phyloP scores from a whole-genome alignment of 345 rosid genomes.

The Lepidium sativum region DNA sequence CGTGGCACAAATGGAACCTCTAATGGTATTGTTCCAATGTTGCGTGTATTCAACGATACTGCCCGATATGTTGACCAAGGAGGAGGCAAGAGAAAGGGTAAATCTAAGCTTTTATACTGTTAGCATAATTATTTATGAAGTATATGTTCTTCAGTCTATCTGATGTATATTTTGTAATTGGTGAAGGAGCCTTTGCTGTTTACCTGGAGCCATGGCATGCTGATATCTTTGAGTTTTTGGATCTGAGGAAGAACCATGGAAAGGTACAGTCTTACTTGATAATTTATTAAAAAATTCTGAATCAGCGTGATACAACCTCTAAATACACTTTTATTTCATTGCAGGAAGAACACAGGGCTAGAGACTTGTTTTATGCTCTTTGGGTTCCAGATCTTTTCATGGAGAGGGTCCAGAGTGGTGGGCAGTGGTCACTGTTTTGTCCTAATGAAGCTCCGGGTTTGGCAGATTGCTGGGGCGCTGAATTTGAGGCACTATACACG shows the following conservation, averaged over 20 bases:
- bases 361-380: slow-evolving; percentile 76
- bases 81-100: slow-evolving; percentile 13
- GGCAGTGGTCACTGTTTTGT: slow-evolving; percentile 75
- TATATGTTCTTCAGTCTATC: neutral
- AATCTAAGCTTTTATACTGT: neutral
- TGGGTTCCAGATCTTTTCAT: slow-evolving; percentile 94
- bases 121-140: slow-evolving; percentile 17
- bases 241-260: slow-evolving; percentile 4
- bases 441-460: slow-evolving; percentile 82
- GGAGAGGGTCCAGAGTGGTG: slow-evolving; percentile 78
- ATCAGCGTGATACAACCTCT: neutral
- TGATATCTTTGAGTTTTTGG: slow-evolving; percentile 3
- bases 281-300: neutral
- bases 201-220: slow-evolving; percentile 12
- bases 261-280: neutral
- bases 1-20: slow-evolving; percentile 10
- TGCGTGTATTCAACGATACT: slow-evolving; percentile 7
- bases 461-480: slow-evolving; percentile 84
- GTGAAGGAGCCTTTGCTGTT: slow-evolving; percentile 6
- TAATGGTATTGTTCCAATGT: slow-evolving; percentile 11
- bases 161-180: neutral
- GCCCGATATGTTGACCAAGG: slow-evolving; percentile 12
- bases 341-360: slow-evolving; percentile 83
- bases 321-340: neutral
- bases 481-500: slow-evolving; percentile 62